These are phyloP conservation scores for Aspergillus sp. DNA, from an alignment of 2,329 filamentous ascomycete species.

Conservation along the genomic window DNA sequence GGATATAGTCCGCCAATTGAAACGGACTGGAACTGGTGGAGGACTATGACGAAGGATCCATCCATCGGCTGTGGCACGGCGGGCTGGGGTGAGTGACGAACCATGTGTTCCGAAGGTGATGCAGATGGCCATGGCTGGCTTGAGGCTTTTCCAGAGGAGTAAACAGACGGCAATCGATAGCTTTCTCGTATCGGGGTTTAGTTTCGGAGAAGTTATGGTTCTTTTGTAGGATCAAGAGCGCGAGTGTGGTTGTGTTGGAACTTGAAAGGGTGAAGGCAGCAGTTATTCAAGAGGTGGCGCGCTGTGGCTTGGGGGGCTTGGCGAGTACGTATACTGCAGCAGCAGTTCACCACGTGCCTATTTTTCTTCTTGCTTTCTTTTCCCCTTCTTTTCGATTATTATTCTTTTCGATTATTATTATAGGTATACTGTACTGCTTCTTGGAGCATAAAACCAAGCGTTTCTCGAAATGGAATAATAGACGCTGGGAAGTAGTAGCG, in stretches of 20 bases:
- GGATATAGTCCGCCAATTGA: conserved; percentile 2
- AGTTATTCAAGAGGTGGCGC: conserved; percentile 30
- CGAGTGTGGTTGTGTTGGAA: neutral
- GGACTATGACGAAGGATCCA: conserved; percentile 9
- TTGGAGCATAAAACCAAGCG: neutral
- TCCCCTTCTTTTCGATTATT: no score
- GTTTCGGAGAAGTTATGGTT: neutral
- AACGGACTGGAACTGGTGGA: conserved; percentile 7
- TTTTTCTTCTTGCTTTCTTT: neutral
- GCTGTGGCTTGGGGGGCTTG: conserved; percentile 43
- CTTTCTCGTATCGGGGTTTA: neutral
- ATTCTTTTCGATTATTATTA: no score
- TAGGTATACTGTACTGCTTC: neutral
- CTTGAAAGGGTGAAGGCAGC: conserved; percentile 32
- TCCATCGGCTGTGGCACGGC: neutral
- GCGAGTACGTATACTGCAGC: neutral
- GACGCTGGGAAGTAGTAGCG: neutral
- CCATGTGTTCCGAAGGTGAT: conserved; percentile 50
- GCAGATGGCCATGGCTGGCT: conserved; percentile 44
- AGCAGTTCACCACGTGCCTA: conserved; percentile 7
- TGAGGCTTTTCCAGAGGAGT: neutral
- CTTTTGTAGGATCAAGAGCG: neutral
- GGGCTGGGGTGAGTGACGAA: conserved; percentile 26
- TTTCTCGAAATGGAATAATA: neutral
- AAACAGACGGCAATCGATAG: neutral